Percentiles rank a stretch among this genome's conserved stretches.
phyloP scores from a whole-genome alignment of 768 basidiomycete species.

The Leucocoprinus leucothites region DNA sequence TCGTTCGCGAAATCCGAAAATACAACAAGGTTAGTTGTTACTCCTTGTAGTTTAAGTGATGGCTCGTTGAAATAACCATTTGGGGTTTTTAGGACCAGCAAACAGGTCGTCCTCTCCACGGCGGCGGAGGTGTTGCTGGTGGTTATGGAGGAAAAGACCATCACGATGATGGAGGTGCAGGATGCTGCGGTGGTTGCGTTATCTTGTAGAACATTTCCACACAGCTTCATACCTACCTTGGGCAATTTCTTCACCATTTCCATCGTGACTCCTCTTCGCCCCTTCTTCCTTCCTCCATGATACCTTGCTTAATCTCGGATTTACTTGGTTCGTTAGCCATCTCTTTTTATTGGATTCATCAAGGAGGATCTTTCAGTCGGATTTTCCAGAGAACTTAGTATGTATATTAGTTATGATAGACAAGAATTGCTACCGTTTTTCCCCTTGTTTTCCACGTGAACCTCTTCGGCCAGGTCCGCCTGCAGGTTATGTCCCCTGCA shows the following conservation, averaged over 20 bases:
- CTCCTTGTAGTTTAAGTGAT: background rate
- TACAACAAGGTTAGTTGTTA: constrained; percentile 75
- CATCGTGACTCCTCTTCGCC: background rate
- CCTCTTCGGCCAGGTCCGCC: background rate
- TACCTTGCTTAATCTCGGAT: constrained; percentile 11
- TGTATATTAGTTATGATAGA: constrained; percentile 12
- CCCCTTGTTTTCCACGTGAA: background rate
- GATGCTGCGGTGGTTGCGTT: constrained; percentile 72
- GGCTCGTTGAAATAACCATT: background rate
- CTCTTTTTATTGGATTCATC: constrained; percentile 5
- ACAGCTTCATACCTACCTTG: background rate
- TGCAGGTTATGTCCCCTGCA: background rate
- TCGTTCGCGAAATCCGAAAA: constrained; percentile 90
- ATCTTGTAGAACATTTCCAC: constrained; percentile 37
- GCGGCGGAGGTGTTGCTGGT: constrained; percentile 36
- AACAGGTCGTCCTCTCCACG: constrained; percentile 64
- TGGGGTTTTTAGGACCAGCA: constrained; percentile 70
- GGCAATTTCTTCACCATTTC: background rate
- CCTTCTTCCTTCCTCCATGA: constrained; percentile 8
- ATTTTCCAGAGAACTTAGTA: constrained; percentile 6
- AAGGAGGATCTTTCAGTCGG: constrained; percentile 1
- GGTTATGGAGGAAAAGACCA: constrained; percentile 51
- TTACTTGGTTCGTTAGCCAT: background rate
- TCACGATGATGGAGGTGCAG: constrained; percentile 49
- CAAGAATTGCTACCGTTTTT: background rate